These are phyloP conservation scores for Leishmania turanica DNA, from an alignment of 208 protist species.

Conservation along the genomic window DNA sequence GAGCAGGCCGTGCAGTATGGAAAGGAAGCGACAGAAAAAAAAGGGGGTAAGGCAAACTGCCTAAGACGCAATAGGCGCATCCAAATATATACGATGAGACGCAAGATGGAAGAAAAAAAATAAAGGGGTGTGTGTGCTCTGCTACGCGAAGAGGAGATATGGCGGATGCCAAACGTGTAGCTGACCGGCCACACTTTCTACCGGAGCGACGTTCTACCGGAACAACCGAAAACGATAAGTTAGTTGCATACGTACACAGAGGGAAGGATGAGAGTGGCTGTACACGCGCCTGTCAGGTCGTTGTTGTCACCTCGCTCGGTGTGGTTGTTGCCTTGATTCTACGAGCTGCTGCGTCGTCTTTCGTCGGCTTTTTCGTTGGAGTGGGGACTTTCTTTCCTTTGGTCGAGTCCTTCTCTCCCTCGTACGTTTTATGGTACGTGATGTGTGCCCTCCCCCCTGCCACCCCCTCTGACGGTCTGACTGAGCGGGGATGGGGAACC, in stretches of 20 bases:
- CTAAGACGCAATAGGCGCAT: neutral
- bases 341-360: neutral
- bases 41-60: neutral
- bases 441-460: neutral
- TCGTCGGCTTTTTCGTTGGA: neutral
- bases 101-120: neutral
- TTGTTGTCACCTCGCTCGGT: neutral
- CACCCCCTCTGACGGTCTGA: neutral
- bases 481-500: neutral
- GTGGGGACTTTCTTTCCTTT: neutral
- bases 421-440: neutral
- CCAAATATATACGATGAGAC: neutral
- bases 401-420: neutral
- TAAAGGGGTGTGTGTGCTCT: too few relatives aligned
- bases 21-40: slow-evolving; percentile 6
- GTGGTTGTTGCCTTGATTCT: neutral
- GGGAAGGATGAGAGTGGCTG: neutral
- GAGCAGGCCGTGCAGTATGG: neutral
- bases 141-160: neutral
- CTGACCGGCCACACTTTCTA: neutral
- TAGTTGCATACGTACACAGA: neutral
- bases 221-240: neutral
- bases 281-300: neutral
- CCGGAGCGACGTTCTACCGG: neutral
- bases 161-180: neutral